A percentile compares a stretch with the other conserved stretches of the same genome.
phyloP scores from a whole-genome alignment of 257 asterid species.

The Salvia rosmarinus region DNA sequence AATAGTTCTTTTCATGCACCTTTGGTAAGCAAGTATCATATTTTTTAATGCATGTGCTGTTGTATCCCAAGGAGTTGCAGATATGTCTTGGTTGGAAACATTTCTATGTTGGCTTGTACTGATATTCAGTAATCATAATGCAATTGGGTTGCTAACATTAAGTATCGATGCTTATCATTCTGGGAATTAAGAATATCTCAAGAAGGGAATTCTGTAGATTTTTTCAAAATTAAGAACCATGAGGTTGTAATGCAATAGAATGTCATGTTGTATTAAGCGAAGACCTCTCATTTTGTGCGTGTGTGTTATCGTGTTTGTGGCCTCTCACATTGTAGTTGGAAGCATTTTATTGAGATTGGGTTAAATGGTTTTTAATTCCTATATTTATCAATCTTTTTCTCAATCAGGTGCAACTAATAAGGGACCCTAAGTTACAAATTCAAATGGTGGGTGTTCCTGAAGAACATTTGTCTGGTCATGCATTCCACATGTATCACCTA shows the following conservation, averaged over 20 bases:
- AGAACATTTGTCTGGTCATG: constrained; percentile 88
- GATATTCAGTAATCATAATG: constrained; percentile 15
- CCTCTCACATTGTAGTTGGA: neutral
- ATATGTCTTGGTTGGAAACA: constrained; percentile 3
- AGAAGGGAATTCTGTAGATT: constrained; percentile 2
- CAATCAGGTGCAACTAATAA: constrained; percentile 65
- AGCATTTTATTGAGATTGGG: neutral
- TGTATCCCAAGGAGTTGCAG: constrained; percentile 16
- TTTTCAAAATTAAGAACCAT: constrained; percentile 1
- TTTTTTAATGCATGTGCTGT: neutral
- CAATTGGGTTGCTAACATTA: neutral
- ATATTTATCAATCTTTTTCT: constrained; percentile 11
- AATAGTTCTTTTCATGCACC: constrained; percentile 1
- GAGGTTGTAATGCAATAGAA: constrained; percentile 14
- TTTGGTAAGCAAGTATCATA: constrained; percentile 12
- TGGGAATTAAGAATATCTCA: constrained; percentile 9
- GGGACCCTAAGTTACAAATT: constrained; percentile 79
- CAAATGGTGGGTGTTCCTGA: constrained; percentile 95
- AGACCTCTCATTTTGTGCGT: neutral
- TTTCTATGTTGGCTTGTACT: neutral
- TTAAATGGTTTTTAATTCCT: neutral
- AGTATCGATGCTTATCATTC: constrained; percentile 1
- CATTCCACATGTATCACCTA: constrained; percentile 87
- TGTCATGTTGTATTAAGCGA: neutral
- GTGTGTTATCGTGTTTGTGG: neutral